Percentiles rank a stretch among this genome's conserved stretches.
Evolutionary conservation across 192 early-diverging fungal genomes (phyloP).

Genomic region (Coemansia aciculifera): DNA sequence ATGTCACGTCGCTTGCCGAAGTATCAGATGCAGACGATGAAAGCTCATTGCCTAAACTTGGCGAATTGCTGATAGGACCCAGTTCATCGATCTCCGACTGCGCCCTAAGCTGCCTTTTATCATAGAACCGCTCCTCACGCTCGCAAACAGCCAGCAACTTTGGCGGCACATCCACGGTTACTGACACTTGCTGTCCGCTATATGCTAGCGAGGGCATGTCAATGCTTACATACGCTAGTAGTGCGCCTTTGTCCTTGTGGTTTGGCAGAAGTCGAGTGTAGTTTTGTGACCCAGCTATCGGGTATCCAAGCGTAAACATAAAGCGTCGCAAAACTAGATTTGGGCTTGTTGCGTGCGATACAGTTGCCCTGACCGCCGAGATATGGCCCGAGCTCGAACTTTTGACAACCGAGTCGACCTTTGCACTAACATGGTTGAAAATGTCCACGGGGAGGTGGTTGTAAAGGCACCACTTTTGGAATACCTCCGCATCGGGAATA

Average conservation of each 20-base stretch:
- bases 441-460: constrained; percentile 43
- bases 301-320: constrained; percentile 50
- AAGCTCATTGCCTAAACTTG: not conserved
- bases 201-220: constrained; percentile 49
- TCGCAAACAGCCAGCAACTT: constrained; percentile 60
- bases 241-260: constrained; percentile 62
- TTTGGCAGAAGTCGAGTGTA: constrained; percentile 57
- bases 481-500: not conserved
- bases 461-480: constrained; percentile 26
- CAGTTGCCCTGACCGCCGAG: constrained; percentile 22
- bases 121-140: constrained; percentile 60
- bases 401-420: constrained; percentile 4
- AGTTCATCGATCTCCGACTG: constrained; percentile 49
- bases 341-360: constrained; percentile 26
- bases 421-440: constrained; percentile 13
- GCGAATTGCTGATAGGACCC: not conserved
- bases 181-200: constrained; percentile 7
- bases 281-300: constrained; percentile 60
- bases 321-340: constrained; percentile 58
- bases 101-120: constrained; percentile 37
- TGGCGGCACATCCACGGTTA: constrained; percentile 45
- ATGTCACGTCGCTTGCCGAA: constrained; percentile 32
- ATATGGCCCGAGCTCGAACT: constrained; percentile 35
- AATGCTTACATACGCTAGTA: constrained; percentile 48
- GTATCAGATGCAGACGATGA: not conserved